Base-by-base conservation (phyloP, 352 stramenopile species). In the Pythium folliculosum region DNA sequence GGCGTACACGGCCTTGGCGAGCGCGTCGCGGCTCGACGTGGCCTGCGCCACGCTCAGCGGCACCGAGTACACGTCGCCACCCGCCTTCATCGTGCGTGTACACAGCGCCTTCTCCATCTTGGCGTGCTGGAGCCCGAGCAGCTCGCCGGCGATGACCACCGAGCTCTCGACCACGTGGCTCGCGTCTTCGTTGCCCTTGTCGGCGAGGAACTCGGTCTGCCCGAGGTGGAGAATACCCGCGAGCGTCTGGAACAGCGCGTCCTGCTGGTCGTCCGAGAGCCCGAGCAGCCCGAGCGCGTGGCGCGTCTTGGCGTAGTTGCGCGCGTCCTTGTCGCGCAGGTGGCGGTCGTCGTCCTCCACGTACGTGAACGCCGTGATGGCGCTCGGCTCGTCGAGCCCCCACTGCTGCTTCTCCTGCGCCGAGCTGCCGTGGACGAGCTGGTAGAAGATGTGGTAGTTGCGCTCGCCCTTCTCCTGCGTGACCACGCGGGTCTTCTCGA, bases 391-490 rank as follows among this genome's bases (percentile, higher is more conserved):
- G 72, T 0, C 65, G 65, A 89, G 75, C 13, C 92, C 79, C 9
- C 40, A 47, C 40, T 78, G 75, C 25, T 97, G 73, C 47, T 91
- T 73, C 6, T 92, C 77, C 32, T 83, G 76, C 32, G 75, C 55
- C 3, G 71, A 85, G 58, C 79, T 77, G 30, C 84, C 71, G 19
- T 80, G 76, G 0, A 75, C 71, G 0, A 99, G 70, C 67, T 99
- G 90, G 81, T 99, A 99, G 74, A 99, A 99, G 57, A 99, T 97
- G 77, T 99, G 97, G 85, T 98, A 99, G 80, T 99, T 99, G 51
- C 97, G 81, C 75, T 99, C 97, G 13, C 89, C 91, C 48, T 90
- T 56, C 17, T 83, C 86, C 77, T 98, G 95, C 35, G 80, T 94
- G 72, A 63, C 98, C 65, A 99, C 96, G 48, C 96, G 90, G 10